Base-by-base conservation (phyloP, 148 eudicot species). In the Heliamphora exappendiculata region DNA sequence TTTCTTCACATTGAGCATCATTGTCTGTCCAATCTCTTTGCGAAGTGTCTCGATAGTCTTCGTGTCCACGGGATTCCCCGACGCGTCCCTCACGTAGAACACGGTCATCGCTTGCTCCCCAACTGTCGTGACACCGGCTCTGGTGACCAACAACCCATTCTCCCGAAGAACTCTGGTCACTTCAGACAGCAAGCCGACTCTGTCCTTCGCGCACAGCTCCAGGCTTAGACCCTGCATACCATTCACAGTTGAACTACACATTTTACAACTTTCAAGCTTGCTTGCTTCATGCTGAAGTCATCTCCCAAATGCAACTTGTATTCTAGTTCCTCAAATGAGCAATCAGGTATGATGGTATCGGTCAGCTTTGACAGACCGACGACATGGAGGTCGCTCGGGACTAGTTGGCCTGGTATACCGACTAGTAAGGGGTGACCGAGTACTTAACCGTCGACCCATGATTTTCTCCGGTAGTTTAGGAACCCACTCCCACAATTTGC, bases 1-100 rank as follows among this genome's bases (percentile, higher is more conserved):
- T 80, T 87, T 88, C 82, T 92, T 92, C 67, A 92, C 97, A 45
- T 84, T 92, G 42, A 92, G 89, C 89, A 84, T 83, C 91, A 92
- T 88, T 7, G 83, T 85, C 24, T 83, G 85, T 22, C 93, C 97
- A 9, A 93, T 84, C 75, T 89, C 91, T 26, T 85, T 83, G 31
- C 89, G 86, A 33, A 93, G 78, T 9, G 76, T 81, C 67, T 93
- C 98, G 0, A 93, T 82, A 8, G 88, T 89, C 68, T 87, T 80
- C 74, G 76, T 75, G 76, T 87, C 92, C 1, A 93, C 91, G 0
- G 93, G 84, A 44, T 89, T 87, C 44, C 98, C 98, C 1, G 91
- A 87, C 22, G 91, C 84, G 78, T 93, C 96, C 3, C 83, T 88
- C 36, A 93, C 88, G 33, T 88, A 91, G 79, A 93, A 93, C 8